phyloP scores from a whole-genome alignment of 192 early-diverging fungal genomes.

The Dissophora globulifera region DNA sequence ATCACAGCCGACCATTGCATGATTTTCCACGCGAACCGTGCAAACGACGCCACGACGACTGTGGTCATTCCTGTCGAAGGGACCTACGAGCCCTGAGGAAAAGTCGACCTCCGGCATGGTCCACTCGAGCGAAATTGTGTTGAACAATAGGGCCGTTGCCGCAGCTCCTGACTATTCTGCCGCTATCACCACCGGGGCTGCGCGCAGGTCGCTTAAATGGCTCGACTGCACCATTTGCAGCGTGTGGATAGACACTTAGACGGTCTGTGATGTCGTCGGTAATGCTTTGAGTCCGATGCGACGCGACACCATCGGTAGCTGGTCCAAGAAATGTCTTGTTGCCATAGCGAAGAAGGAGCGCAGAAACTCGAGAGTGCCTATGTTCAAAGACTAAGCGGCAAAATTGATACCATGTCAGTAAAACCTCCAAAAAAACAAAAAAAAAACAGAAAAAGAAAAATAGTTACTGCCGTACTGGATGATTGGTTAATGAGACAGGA shows the following conservation, averaged over 20 bases:
- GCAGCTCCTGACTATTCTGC: conserved; percentile 40
- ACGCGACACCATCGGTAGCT: conserved; percentile 78
- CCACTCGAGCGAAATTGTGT: conserved; percentile 20
- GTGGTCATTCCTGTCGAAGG: conserved; percentile 20
- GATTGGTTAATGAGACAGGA: too few species aligned
- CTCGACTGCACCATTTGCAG: conserved; percentile 38
- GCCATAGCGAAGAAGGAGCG: too few species aligned
- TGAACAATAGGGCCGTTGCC: conserved; percentile 26
- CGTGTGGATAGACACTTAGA: conserved; percentile 63
- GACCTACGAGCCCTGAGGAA: conserved; percentile 20
- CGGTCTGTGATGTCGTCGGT: conserved; percentile 80
- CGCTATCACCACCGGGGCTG: neutral
- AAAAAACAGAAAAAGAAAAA: too few species aligned
- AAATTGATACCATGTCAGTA: too few species aligned
- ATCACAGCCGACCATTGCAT: conserved; percentile 2
- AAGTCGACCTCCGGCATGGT: conserved; percentile 22
- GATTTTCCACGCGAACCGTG: conserved; percentile 16
- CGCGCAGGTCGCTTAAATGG: conserved; percentile 1
- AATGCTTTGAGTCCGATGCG: conserved; percentile 84
- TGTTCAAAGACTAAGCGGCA: neutral
- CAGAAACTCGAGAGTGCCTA: too few species aligned
- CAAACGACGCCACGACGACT: conserved; percentile 26
- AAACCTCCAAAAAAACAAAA: too few species aligned
- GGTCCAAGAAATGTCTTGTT: conserved; percentile 70
- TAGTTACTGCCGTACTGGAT: too few species aligned